A percentile compares a stretch with the other conserved stretches of the same genome.
phyloP scores from a whole-genome alignment of 768 basidiomycete species.

The Sistotremastrum suecicum region DNA sequence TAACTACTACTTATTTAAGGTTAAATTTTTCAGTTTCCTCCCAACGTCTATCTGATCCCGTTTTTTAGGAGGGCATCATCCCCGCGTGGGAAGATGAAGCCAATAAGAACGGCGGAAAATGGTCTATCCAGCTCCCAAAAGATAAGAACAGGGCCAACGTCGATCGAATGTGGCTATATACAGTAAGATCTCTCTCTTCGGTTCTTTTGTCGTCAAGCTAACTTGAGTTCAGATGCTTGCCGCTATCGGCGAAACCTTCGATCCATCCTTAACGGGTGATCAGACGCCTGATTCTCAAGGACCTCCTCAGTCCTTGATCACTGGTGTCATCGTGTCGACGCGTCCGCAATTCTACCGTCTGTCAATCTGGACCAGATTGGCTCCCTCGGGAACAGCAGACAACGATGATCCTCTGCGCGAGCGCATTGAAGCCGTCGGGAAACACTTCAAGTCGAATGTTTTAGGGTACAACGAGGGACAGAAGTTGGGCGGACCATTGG shows the following conservation, averaged over 20 bases:
- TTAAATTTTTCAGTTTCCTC: conserved; percentile 18
- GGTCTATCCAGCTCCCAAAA: conserved; percentile 94
- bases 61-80: conserved; percentile 74
- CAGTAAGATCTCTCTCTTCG: conserved; percentile 33
- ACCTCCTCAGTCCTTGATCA: conserved; percentile 42
- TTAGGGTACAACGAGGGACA: conserved; percentile 67
- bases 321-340: conserved; percentile 89
- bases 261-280: conserved; percentile 52
- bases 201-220: background rate
- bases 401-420: conserved; percentile 51
- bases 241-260: conserved; percentile 97
- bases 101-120: conserved; percentile 96
- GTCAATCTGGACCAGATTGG: conserved; percentile 92
- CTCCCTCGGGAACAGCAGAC: conserved; percentile 31
- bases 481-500: conserved; percentile 70
- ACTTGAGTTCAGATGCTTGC: conserved; percentile 73
- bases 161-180: conserved; percentile 98
- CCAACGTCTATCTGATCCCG: conserved; percentile 2
- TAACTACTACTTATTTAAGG: conserved; percentile 99
- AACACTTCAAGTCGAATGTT: conserved; percentile 84
- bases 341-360: conserved; percentile 92
- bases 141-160: conserved; percentile 79
- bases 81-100: conserved; percentile 97
- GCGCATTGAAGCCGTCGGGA: conserved; percentile 73
- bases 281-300: conserved; percentile 26